Evolutionary conservation across 2,329 filamentous ascomycete genomes (phyloP).

Genomic region (Alternaria longipes): DNA sequence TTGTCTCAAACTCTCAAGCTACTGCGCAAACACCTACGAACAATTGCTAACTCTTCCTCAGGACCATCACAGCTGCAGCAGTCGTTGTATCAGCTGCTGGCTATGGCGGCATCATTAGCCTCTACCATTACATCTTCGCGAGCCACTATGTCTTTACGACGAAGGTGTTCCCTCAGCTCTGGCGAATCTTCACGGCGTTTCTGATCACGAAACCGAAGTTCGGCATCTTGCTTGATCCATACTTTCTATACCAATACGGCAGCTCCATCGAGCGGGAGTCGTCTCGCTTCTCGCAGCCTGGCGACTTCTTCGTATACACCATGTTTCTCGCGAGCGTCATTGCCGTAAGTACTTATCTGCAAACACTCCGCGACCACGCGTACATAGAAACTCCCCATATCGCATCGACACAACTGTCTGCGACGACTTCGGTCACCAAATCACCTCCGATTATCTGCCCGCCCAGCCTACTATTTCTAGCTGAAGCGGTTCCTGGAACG

Average conservation of each 20-base stretch:
- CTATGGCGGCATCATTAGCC: conserved; percentile 65
- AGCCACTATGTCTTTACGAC: conserved; percentile 64
- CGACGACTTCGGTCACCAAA: conserved; percentile 25
- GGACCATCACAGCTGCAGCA: conserved; percentile 72
- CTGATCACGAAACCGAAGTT: conserved; percentile 65
- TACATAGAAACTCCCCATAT: conserved; percentile 12
- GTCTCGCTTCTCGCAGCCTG: conserved; percentile 75
- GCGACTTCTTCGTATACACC: conserved; percentile 83
- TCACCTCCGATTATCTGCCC: conserved; percentile 69
- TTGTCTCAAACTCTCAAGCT: neutral
- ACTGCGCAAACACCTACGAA: neutral
- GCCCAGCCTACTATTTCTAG: conserved; percentile 57
- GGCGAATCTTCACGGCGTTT: conserved; percentile 68
- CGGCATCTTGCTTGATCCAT: conserved; percentile 75
- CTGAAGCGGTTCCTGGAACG: conserved; percentile 65
- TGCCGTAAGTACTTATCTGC: conserved; percentile 70
- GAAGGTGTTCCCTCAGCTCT: conserved; percentile 63
- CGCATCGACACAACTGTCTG: conserved; percentile 32
- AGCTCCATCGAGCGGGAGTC: conserved; percentile 77
- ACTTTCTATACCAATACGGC: conserved; percentile 81
- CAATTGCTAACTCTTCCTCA: conserved; percentile 61
- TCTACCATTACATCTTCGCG: conserved; percentile 64
- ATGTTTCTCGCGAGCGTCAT: conserved; percentile 76
- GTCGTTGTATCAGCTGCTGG: conserved; percentile 70
- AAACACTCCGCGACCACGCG: conserved; percentile 1